phyloP scores from a whole-genome alignment of 2,329 filamentous ascomycete genomes.

The Stemphylium vesicarium region DNA sequence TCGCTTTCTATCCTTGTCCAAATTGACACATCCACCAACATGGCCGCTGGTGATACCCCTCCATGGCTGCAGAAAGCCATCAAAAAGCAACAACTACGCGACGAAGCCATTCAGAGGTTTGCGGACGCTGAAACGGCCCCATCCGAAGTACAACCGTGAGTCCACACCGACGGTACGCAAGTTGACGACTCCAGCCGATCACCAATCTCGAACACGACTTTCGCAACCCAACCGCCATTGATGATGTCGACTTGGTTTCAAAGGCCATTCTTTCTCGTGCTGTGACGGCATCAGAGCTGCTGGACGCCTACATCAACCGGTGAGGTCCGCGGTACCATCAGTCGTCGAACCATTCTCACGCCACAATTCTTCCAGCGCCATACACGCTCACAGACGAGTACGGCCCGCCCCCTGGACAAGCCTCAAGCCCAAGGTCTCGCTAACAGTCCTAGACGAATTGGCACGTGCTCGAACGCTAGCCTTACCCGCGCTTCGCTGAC shows the following conservation, averaged over 20 bases:
- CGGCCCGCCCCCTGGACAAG: slow-evolving; percentile 6
- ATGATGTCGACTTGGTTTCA: slow-evolving; percentile 27
- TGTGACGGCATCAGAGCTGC: slow-evolving; percentile 38
- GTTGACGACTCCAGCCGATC: slow-evolving; percentile 24
- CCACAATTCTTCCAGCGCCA: slow-evolving; percentile 35
- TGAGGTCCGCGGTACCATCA: slow-evolving; percentile 22
- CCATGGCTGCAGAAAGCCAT: slow-evolving; percentile 37
- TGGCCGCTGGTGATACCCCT: slow-evolving; percentile 20
- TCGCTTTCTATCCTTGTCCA: background rate
- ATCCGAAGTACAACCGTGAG: slow-evolving; percentile 10
- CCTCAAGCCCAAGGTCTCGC: slow-evolving; percentile 4
- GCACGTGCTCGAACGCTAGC: slow-evolving; percentile 52
- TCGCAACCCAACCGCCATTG: slow-evolving; percentile 18
- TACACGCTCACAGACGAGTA: slow-evolving; percentile 42
- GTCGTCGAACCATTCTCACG: slow-evolving; percentile 44
- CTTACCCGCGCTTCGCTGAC: slow-evolving; percentile 53
- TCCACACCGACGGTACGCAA: background rate
- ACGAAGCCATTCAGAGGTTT: slow-evolving; percentile 35
- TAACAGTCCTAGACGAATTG: slow-evolving; percentile 52
- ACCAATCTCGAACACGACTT: slow-evolving; percentile 7
- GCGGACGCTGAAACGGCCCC: slow-evolving; percentile 10
- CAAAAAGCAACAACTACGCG: slow-evolving; percentile 33
- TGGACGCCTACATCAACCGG: slow-evolving; percentile 40
- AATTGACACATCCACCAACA: slow-evolving; percentile 4
- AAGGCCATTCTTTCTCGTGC: slow-evolving; percentile 33